Evolutionary conservation across 2,329 filamentous ascomycete species (phyloP).

Genomic region (Colletotrichum simmondsii): DNA sequence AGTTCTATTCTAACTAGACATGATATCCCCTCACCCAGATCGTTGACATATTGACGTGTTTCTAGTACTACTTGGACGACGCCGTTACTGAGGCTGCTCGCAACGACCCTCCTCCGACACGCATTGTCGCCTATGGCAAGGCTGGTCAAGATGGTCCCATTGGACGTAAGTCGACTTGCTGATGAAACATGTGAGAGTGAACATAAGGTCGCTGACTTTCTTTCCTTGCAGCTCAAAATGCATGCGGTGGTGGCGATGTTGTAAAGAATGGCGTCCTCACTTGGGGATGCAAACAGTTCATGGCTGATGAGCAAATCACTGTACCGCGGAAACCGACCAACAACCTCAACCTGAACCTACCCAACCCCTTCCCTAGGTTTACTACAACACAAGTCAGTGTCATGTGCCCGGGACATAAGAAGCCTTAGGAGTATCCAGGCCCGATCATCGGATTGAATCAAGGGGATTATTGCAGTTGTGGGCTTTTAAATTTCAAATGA

Average conservation of each 20-base stretch:
- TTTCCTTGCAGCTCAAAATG: not conserved
- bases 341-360: not conserved
- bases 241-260: not conserved
- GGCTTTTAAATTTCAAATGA: too few relatives aligned
- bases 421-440: not conserved
- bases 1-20: not conserved
- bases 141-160: not conserved
- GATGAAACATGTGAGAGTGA: rapidly evolving
- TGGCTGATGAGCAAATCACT: not conserved
- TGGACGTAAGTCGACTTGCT: not conserved
- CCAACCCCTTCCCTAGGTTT: not conserved
- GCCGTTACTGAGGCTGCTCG: not conserved
- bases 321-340: not conserved
- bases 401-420: not conserved
- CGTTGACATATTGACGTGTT: not conserved
- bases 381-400: not conserved
- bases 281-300: not conserved
- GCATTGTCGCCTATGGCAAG: not conserved
- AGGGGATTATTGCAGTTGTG: too few relatives aligned
- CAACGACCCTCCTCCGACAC: not conserved
- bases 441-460: too few relatives aligned
- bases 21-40: not conserved
- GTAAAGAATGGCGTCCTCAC: not conserved
- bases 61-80: not conserved
- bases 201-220: not conserved